These are phyloP conservation scores for Torulaspora franciscae DNA, from an alignment of 805 yeast genomes.

Conservation along the genomic window DNA sequence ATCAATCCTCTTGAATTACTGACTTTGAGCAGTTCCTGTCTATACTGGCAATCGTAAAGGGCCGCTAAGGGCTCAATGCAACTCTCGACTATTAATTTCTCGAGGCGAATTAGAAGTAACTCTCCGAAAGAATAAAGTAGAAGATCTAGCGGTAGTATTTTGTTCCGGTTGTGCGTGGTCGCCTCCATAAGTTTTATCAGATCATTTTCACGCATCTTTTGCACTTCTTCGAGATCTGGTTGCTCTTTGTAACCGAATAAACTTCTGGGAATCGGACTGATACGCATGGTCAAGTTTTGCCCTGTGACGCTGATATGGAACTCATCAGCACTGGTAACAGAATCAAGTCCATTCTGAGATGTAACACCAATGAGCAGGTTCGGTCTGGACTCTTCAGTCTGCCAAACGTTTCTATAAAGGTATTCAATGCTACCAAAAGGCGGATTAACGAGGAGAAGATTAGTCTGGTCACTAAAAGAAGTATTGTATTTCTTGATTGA, in stretches of 20 bases:
- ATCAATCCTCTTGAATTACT: conserved; percentile 10
- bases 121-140: conserved; percentile 21
- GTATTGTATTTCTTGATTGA: conserved; percentile 47
- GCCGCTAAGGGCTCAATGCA: conserved; percentile 27
- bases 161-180: conserved; percentile 5
- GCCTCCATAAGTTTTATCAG: conserved; percentile 12
- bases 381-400: conserved; percentile 44
- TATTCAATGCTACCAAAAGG: conserved; percentile 62
- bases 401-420: conserved; percentile 52
- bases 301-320: conserved; percentile 10
- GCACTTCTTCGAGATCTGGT: conserved; percentile 7
- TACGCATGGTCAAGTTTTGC: conserved; percentile 1
- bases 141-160: conserved; percentile 8
- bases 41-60: conserved; percentile 22
- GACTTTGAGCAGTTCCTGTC: conserved; percentile 19
- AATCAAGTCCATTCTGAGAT: conserved; percentile 1
- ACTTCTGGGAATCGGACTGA: conserved; percentile 18
- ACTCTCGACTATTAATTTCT: conserved; percentile 23
- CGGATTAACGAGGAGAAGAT: conserved; percentile 60
- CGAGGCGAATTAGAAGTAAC: conserved; percentile 21
- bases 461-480: conserved; percentile 43
- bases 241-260: conserved; percentile 10
- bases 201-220: conserved; percentile 7
- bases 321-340: conserved; percentile 9
- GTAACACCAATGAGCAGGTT: conserved; percentile 49